A percentile compares a stretch with the other conserved stretches of the same genome.
Evolutionary conservation across 1,284 basidiomycete genomes (phyloP).

Genomic region (Pterulicium gracile): DNA sequence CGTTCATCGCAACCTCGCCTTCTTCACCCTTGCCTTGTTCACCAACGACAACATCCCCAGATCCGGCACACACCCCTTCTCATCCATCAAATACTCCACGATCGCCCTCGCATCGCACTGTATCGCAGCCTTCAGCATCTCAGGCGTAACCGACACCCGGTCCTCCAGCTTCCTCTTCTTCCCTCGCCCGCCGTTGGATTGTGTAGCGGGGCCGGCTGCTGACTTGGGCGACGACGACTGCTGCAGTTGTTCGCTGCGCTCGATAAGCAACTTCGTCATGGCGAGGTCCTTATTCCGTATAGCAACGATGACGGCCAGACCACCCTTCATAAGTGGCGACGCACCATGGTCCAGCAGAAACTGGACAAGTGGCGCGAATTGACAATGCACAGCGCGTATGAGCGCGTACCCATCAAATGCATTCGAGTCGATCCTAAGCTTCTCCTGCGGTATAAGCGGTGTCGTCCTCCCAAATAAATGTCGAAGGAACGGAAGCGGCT

Average conservation of each 20-base stretch:
- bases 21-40: neutral
- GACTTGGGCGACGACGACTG: neutral
- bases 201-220: neutral
- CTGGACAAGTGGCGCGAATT: conserved; percentile 49
- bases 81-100: conserved; percentile 60
- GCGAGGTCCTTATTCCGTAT: conserved; percentile 57
- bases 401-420: conserved; percentile 71
- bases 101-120: conserved; percentile 55
- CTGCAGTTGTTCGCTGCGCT: conserved; percentile 27
- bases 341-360: conserved; percentile 68
- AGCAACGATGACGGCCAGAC: conserved; percentile 63
- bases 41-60: neutral
- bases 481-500: conserved; percentile 52
- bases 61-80: conserved; percentile 46
- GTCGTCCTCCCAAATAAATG: conserved; percentile 35
- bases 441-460: conserved; percentile 5
- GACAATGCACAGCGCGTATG: conserved; percentile 59
- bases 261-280: conserved; percentile 66
- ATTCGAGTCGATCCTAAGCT: conserved; percentile 38
- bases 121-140: conserved; percentile 56
- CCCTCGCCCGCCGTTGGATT: conserved; percentile 12
- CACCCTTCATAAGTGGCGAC: conserved; percentile 47
- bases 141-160: conserved; percentile 40
- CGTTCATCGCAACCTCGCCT: neutral
- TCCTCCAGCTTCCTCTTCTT: conserved; percentile 51